These are phyloP conservation scores for Paracoccidioides brasiliensis DNA, from an alignment of 2,329 filamentous ascomycete species.

Conservation along the genomic window DNA sequence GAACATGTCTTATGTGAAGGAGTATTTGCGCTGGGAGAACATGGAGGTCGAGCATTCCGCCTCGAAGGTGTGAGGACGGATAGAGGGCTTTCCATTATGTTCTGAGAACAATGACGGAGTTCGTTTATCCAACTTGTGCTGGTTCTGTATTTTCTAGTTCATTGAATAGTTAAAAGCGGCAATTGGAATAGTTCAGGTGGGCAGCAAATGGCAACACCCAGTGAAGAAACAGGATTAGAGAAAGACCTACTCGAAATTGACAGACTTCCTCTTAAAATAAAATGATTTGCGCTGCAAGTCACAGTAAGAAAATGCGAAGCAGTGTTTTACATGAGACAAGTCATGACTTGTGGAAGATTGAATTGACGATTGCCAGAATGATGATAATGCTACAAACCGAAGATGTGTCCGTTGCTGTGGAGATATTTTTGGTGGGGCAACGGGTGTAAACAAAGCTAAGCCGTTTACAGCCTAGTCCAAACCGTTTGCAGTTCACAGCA, in stretches of 20 bases:
- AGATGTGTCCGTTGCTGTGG: conserved; percentile 12
- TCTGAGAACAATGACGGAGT: too few relatives aligned
- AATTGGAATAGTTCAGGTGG: background rate
- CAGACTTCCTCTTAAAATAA: background rate
- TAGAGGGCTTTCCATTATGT: conserved; percentile 28
- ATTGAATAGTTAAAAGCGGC: background rate
- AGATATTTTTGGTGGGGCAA: conserved; percentile 16
- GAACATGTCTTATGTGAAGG: background rate
- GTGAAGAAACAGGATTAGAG: too few relatives aligned
- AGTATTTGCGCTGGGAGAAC: conserved; percentile 2
- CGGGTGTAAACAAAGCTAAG: conserved; percentile 22
- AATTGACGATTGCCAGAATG: too few relatives aligned
- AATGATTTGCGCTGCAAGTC: background rate
- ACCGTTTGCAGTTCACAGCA: conserved; percentile 1
- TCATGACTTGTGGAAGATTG: too few relatives aligned
- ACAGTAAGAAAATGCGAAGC: background rate
- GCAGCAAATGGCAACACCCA: background rate
- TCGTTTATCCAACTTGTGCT: background rate
- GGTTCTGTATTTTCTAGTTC: background rate
- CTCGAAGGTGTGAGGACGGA: conserved; percentile 30
- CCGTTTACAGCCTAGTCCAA: conserved; percentile 7
- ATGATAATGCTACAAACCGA: background rate
- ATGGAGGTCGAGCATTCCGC: conserved; percentile 27
- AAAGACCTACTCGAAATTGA: background rate
- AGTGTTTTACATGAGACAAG: background rate